Evolutionary conservation across 768 basidiomycete species (phyloP).

Genomic region (Podaxis pistillaris): DNA sequence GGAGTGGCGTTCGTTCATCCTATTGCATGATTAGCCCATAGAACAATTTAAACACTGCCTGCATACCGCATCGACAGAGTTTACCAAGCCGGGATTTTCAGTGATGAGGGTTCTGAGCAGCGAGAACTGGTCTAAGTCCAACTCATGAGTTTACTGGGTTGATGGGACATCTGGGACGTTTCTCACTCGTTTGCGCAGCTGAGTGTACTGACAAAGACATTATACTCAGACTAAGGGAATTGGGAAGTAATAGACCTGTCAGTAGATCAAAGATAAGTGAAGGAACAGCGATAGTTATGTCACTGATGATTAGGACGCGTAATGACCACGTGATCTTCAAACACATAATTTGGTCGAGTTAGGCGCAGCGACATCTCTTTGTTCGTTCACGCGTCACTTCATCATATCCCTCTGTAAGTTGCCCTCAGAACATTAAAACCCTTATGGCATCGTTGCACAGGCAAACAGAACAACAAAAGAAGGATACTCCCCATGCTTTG

Average conservation of each 20-base stretch:
- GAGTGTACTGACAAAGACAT: conserved; percentile 58
- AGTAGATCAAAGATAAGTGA: background rate
- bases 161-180: background rate
- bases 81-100: conserved; percentile 60
- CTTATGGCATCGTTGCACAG: conserved; percentile 27
- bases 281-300: background rate
- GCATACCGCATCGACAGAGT: conserved; percentile 62
- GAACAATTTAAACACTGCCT: background rate
- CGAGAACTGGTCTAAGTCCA: conserved; percentile 58
- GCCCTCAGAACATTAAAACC: conserved; percentile 20
- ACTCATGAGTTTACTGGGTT: conserved; percentile 7
- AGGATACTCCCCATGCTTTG: conserved; percentile 46
- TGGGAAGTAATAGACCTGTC: too few relatives aligned
- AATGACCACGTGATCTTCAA: background rate
- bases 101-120: conserved; percentile 64
- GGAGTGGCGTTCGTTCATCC: conserved; percentile 82
- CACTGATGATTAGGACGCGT: conserved; percentile 17
- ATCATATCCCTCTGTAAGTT: conserved; percentile 19
- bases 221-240: conserved; percentile 10
- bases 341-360: background rate
- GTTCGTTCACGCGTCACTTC: background rate
- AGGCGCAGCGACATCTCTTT: background rate
- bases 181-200: conserved; percentile 69
- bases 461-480: conserved; percentile 32
- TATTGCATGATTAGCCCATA: conserved; percentile 25